phyloP scores from a whole-genome alignment of 2,329 filamentous ascomycete genomes.

The Fonsecaea multimorphosa region DNA sequence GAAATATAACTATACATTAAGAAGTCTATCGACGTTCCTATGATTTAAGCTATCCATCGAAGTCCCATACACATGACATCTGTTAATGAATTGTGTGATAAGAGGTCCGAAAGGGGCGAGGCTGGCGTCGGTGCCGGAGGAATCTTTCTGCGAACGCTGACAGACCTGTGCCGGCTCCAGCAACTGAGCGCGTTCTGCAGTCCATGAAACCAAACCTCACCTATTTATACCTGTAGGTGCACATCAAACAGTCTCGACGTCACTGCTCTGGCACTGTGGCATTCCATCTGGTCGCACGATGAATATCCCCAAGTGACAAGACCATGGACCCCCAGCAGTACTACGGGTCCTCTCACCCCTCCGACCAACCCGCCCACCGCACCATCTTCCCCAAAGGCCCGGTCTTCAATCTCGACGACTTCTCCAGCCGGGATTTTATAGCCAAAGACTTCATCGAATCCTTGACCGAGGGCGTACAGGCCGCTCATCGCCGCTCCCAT shows the following conservation, averaged over 20 bases:
- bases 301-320: slow-evolving; percentile 4
- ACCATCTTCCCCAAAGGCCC: slow-evolving; percentile 78
- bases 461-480: slow-evolving; percentile 82
- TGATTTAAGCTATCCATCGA: neutral
- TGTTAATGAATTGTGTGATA: neutral
- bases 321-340: slow-evolving; percentile 31
- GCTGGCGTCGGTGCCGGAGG: slow-evolving; percentile 14
- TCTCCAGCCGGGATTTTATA: slow-evolving; percentile 90
- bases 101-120: neutral
- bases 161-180: neutral
- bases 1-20: neutral
- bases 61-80: neutral
- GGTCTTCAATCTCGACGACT: slow-evolving; percentile 85
- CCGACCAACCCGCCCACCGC: slow-evolving; percentile 54
- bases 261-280: neutral
- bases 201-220: neutral
- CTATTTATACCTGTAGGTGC: neutral
- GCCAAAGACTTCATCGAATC: slow-evolving; percentile 97
- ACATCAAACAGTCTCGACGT: neutral
- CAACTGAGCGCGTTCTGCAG: neutral
- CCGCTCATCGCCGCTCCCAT: slow-evolving; percentile 76
- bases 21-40: neutral
- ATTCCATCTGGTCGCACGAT: neutral
- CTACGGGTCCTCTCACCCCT: slow-evolving; percentile 21
- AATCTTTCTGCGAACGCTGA: slow-evolving; percentile 14